phyloP scores from a whole-genome alignment of 2,329 filamentous ascomycete genomes.

The Parascedosporium putredinis region DNA sequence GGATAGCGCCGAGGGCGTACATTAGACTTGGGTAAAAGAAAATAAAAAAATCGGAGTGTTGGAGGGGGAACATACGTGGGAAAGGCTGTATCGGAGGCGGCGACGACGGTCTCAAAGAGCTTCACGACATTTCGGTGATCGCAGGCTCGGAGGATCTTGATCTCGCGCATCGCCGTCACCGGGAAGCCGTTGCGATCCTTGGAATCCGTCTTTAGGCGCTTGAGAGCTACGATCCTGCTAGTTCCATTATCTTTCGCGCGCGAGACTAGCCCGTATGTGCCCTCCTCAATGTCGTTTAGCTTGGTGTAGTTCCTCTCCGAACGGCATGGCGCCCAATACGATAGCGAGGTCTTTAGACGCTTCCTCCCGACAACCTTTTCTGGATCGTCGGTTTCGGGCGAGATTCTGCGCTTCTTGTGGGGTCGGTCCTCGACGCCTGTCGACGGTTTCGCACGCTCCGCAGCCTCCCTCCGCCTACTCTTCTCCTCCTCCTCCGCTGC shows the following conservation, averaged over 20 bases:
- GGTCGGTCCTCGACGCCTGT: constrained; percentile 30
- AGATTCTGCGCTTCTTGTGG: constrained; percentile 52
- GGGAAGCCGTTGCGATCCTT: constrained; percentile 68
- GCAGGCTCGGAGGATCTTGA: constrained; percentile 77
- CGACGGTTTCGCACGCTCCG: constrained; percentile 11
- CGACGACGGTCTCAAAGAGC: constrained; percentile 75
- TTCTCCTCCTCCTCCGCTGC: constrained; percentile 16
- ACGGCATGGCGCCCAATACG: constrained; percentile 58
- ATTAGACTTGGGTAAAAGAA: constrained; percentile 10
- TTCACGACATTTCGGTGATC: constrained; percentile 73
- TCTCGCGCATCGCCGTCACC: constrained; percentile 86
- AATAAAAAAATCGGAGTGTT: not conserved
- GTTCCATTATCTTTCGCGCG: constrained; percentile 65
- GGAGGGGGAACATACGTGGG: not conserved
- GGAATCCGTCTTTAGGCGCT: constrained; percentile 82
- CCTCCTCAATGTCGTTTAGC: constrained; percentile 95
- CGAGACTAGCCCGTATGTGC: constrained; percentile 90
- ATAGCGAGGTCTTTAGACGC: constrained; percentile 61
- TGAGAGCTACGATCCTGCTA: constrained; percentile 77
- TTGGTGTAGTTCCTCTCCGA: constrained; percentile 84
- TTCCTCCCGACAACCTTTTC: constrained; percentile 28
- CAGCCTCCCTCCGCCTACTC: constrained; percentile 30
- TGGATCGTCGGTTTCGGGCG: constrained; percentile 27
- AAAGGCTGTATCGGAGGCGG: constrained; percentile 33
- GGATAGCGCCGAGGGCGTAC: constrained; percentile 16